Evolutionary conservation across 2,329 filamentous ascomycete species (phyloP), one percentile per base, ranked within the genome.

Genomic region (Monilinia aucupariae): DNA sequence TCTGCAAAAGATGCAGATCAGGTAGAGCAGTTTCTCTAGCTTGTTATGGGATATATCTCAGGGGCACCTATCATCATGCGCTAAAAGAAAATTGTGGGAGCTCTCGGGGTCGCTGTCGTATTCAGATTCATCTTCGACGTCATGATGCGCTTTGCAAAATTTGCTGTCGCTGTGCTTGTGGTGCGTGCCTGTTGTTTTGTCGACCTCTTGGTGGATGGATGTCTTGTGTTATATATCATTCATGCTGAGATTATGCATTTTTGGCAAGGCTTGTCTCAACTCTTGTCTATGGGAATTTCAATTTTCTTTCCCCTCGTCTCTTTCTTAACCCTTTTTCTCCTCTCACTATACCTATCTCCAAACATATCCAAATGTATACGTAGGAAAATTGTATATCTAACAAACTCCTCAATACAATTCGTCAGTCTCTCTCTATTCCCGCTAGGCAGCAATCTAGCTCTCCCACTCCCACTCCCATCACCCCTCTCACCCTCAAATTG

Each of bases 321-420:
- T 25, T 34, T 60, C 30, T 60, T 64, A 7, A 8, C n/a, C n/a
- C 55, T 61, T 45, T 66, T 65, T 68, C 75, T 65, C 27, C 85
- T 75, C 72, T 89, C 85, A 71, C 85, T 88, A 65, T 77, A 87
- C 10, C 86, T 77, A 74, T 88, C 85, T 1, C 77, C 80, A 70
- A 88, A 87, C 2, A 87, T 72, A 32, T 79, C 79, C 66, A 86
- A 80, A 67, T 86, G 82, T 30, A 81, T 80, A 60, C 84, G 75
- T 84, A 88, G 87, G 1, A 88, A 66, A 34, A 88, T 79, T 0
- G 84, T 88, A 69, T 86, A 87, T 72, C 88, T 88, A 4, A 89
- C 85, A 73, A 89, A 81, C 72, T 89, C 86, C 74, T 89, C 86
- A 81, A 87, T 87, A 66, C 83, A 86, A 74, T 88, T 85, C 1